Base-by-base conservation (phyloP, 2,329 filamentous ascomycete species). In the Claviceps citrina region DNA sequence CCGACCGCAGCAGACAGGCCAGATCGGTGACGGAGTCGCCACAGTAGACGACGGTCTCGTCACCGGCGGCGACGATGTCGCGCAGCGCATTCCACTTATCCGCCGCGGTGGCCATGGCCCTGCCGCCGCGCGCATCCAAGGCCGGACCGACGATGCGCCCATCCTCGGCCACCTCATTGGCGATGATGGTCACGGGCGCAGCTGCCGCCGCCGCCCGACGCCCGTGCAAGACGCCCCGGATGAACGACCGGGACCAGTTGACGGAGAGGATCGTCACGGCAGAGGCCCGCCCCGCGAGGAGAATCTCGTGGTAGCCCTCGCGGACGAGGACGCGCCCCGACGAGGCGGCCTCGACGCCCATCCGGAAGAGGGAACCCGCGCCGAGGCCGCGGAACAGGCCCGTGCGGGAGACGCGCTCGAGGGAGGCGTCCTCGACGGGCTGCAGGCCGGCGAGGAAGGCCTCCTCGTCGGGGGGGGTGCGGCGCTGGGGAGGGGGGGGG, bases 1-100 rank as follows among this genome's bases (percentile, higher is more conserved):
- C 10, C 3, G 52, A 54, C 18, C 53, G 50, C 4, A 72, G 46
- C 28, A 76, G 53, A 43, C 71, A 76, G 49, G 67, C 64, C 41
- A 76, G 53, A 50, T 76, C 72, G 2, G 71, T 75, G 2, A 63
- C 62, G 22, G 71, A 73, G 51, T 76, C 72, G 7, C 72, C 72
- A 51, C 74, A 65, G 54, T 76, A 76, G n/a, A 71, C 51, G n/a
- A 59, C 49, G 41, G 42, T 46, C 4, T 50, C 46, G 10, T 40
- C 38, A 10, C 7, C 36, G 35, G 49, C 54, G 48, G n/a, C 22
- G 5, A 24, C 22, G 22, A 8, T 8, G 5, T 24, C 51, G n/a
- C n/a, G 40, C 43, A 71, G 48, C 3, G 59, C 65, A 9, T 56
- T 52, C 15, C 63, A 48, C 55, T 73, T 73, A 50, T 73, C 68